phyloP scores from a whole-genome alignment of 305 asterid genomes.

The Striga hermonthica region DNA sequence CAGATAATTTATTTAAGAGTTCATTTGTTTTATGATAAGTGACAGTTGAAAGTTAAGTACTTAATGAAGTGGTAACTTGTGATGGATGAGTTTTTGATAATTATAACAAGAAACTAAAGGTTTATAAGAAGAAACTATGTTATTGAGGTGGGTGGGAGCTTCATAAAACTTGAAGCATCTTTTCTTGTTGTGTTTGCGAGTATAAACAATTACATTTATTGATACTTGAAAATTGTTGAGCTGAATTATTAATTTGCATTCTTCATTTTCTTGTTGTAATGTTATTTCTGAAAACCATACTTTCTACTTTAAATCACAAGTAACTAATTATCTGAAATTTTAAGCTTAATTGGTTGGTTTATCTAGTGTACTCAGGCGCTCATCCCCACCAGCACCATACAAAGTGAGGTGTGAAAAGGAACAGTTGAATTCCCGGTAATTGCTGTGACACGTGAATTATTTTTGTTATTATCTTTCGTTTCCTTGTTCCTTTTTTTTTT shows the following conservation, averaged over 20 bases:
- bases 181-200: neutral
- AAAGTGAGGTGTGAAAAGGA: constrained; percentile 89
- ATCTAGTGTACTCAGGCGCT: constrained; percentile 51
- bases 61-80: no score
- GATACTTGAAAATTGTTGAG: neutral
- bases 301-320: constrained; percentile 11
- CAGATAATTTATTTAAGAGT: no score
- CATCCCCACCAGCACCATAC: constrained; percentile 57
- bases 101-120: no score
- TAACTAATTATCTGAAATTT: no score
- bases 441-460: neutral
- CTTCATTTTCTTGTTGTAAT: neutral
- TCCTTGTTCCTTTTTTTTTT: constrained; percentile 4
- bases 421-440: constrained; percentile 79
- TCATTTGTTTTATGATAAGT: no score
- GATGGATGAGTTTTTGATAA: no score
- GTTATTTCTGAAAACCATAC: constrained; percentile 5
- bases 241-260: neutral
- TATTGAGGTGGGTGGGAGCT: no score
- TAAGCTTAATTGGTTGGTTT: no score
- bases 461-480: neutral
- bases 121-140: no score
- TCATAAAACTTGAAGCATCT: neutral
- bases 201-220: neutral
- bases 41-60: no score